phyloP scores from a whole-genome alignment of 306 rosid species.

The Citrullus colocynthis region DNA sequence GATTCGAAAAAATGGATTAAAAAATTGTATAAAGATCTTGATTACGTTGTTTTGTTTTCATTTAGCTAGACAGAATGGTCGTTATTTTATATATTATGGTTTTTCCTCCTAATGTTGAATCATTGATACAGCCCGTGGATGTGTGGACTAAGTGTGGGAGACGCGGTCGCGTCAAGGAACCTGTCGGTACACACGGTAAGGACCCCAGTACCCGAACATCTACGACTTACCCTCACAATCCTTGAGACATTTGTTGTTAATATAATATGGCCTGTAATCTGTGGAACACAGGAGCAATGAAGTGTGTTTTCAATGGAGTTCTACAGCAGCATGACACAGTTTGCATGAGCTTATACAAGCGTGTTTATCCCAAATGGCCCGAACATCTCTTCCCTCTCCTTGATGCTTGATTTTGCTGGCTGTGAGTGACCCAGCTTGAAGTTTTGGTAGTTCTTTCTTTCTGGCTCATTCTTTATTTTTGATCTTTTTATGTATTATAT shows the following conservation, averaged over 20 bases:
- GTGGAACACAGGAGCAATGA: constrained; percentile 52
- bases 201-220: neutral
- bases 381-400: constrained; percentile 37
- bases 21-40: neutral
- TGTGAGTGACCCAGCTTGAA: neutral
- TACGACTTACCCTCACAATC: neutral
- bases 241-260: neutral
- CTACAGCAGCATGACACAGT: constrained; percentile 78
- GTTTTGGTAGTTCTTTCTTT: neutral
- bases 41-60: neutral
- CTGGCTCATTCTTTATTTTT: neutral
- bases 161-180: constrained; percentile 89
- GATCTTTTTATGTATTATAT: neutral
- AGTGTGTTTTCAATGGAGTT: constrained; percentile 69
- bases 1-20: neutral
- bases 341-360: constrained; percentile 78
- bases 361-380: constrained; percentile 86
- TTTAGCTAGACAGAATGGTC: neutral
- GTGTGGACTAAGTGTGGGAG: constrained; percentile 73
- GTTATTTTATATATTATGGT: neutral
- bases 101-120: neutral
- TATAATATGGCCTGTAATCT: neutral
- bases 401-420: constrained; percentile 26
- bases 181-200: constrained; percentile 96
- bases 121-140: constrained; percentile 80